Conservation (phyloP, 768 basidiomycete species). For the Auriculariales sp. region DNA sequence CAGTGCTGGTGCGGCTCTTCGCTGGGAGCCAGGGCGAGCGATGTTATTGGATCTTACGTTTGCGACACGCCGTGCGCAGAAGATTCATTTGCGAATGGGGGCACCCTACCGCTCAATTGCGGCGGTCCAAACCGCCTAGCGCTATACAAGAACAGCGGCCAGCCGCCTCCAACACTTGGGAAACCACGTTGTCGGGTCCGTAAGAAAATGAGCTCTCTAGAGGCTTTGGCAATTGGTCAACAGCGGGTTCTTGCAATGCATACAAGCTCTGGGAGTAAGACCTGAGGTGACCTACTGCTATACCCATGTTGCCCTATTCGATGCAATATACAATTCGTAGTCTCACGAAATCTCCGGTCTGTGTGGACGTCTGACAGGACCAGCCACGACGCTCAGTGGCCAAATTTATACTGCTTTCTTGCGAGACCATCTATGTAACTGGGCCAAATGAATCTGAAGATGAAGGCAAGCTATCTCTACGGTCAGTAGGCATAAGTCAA, state of each 20-base stretch:
- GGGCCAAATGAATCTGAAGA: constrained; percentile 55
- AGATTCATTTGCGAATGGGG: neutral
- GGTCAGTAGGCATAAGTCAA: no score
- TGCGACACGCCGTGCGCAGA: neutral
- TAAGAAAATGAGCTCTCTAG: neutral
- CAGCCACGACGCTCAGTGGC: no score
- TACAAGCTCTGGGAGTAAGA: neutral
- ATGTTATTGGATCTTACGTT: neutral
- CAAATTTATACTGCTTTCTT: constrained; percentile 49
- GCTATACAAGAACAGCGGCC: neutral
- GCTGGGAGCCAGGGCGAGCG: neutral
- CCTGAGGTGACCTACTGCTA: no score
- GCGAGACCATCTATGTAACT: constrained; percentile 41
- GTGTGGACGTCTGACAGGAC: no score
- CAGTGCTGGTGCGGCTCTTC: neutral
- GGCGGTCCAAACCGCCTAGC: neutral
- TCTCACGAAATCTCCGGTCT: no score
- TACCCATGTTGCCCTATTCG: no score
- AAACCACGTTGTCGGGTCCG: neutral
- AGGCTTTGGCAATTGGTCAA: neutral
- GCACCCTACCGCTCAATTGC: neutral
- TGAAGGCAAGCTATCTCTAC: constrained; percentile 31
- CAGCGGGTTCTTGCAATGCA: neutral
- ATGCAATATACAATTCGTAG: no score
- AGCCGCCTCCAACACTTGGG: neutral